Evolutionary conservation across 495 filamentous ascomycete species (phyloP), one percentile per base, ranked within the genome.

Genomic region (Aspergillus heteromorphus): DNA sequence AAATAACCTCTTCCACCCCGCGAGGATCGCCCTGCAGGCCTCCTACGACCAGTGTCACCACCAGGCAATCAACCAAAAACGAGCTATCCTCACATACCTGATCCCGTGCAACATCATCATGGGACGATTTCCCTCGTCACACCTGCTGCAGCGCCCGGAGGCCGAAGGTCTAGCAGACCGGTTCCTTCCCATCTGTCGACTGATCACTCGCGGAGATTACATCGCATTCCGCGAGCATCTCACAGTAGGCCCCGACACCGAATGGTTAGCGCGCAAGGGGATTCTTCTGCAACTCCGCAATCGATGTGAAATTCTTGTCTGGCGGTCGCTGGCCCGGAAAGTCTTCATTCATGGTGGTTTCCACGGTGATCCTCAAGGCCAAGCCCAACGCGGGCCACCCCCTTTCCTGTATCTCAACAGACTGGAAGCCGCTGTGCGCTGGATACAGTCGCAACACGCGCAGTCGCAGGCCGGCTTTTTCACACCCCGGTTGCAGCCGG

Each of bases 21-120:
- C 92, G 0, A 82, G 85, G 49, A 74, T 80, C 21, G 88, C 83
- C 38, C 75, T 96, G 11, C 83, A 92, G 61, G 75, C 83, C 21
- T 88, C 92, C 1, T 96, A 96, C 70, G 72, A 83, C 27, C 86
- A 95, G 70, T 88, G 86, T 48, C 89, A 86, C 34, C 71, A 75
- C 2, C 71, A 70, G 40, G 89, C 85, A 62, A 64, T 83, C 13
- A 80, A 79, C 20, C 92, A 96, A 65, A 82, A 90, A 51, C 82
- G 83, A 0, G 74, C 85, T 27, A 93, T 96, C 55, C 83, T 97
- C 49, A 86, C 86, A 34, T 95, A 92, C 62, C 83, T 95, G 41
- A 86, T 96, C 48, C 78, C 91, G 0, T 79, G 85, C 54, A 96
- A 92, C 61, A 81, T 96, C 5, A 81, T 95, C 31, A 78, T 95